Percentiles rank a stretch among this genome's conserved stretches.
phyloP scores from a whole-genome alignment of 73 alveolate species.

The Uronychia binucleata region DNA sequence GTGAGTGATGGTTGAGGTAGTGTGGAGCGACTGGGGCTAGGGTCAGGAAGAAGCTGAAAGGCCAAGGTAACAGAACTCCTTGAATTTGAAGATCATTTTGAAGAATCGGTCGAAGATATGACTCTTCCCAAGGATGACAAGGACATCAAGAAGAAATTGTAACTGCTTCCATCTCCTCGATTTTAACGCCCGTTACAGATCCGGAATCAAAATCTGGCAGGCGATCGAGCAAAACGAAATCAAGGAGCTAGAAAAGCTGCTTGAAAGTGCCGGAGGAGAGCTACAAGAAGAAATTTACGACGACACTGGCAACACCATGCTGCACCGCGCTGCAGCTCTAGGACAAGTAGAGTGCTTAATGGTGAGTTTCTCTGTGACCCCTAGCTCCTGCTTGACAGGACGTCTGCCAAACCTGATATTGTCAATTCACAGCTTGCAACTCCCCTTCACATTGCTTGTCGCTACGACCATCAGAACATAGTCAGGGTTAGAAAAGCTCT shows the following conservation, averaged over 20 bases:
- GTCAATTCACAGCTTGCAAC: slow-evolving; percentile 41
- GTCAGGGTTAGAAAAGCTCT: slow-evolving; percentile 2
- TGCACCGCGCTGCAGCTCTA: slow-evolving; percentile 50
- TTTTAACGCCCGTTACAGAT: background rate
- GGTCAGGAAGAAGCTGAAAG: background rate
- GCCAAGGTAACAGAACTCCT: background rate
- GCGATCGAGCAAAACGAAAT: slow-evolving; percentile 53
- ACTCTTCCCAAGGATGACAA: background rate
- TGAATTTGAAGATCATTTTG: background rate
- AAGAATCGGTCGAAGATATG: background rate
- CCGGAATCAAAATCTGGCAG: slow-evolving; percentile 36
- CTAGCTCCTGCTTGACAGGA: slow-evolving; percentile 29
- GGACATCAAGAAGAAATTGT: background rate
- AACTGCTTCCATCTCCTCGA: background rate
- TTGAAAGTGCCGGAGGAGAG: slow-evolving; percentile 12
- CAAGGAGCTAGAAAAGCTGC: slow-evolving; percentile 31
- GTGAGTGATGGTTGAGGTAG: no score
- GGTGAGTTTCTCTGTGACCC: slow-evolving; percentile 3
- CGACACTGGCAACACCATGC: slow-evolving; percentile 36
- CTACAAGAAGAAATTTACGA: slow-evolving; percentile 19
- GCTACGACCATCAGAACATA: slow-evolving; percentile 38
- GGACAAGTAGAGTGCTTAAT: slow-evolving; percentile 64
- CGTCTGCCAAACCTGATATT: slow-evolving; percentile 61
- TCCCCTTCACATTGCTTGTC: slow-evolving; percentile 59
- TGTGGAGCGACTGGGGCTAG: no score